A percentile compares a stretch with the other conserved stretches of the same genome.
Conservation (phyloP, 2,329 filamentous ascomycete species). For the Curvularia lunata region DNA sequence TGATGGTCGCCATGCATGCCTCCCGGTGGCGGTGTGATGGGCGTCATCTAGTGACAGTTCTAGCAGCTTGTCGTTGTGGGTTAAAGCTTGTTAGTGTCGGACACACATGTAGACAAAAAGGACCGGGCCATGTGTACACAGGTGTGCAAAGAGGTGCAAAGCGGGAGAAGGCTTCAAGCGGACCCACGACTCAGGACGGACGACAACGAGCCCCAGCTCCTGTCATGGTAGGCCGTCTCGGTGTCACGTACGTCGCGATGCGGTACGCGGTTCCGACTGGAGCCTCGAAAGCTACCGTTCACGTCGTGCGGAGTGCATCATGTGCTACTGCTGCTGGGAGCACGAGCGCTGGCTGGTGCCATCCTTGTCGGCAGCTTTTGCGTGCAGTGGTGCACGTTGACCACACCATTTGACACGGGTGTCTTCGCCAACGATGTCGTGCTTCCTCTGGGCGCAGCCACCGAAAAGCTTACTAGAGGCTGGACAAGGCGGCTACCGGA, state of each 20-base stretch:
- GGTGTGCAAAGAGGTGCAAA: conserved; percentile 14
- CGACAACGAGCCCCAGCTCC: conserved; percentile 12
- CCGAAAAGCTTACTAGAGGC: conserved; percentile 27
- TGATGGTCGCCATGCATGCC: conserved; percentile 23
- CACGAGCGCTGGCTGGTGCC: conserved; percentile 24
- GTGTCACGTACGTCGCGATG: conserved; percentile 18
- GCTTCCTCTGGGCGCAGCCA: conserved; percentile 17
- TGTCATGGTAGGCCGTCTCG: conserved; percentile 18
- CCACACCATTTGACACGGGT: not conserved
- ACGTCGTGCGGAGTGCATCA: conserved; percentile 24
- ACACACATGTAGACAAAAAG: conserved; percentile 29
- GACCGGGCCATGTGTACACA: conserved; percentile 21
- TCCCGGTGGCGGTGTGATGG: conserved; percentile 31
- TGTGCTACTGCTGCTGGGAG: conserved; percentile 9
- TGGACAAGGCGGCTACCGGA: conserved; percentile 26
- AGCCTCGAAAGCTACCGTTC: conserved; percentile 20
- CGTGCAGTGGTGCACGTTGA: conserved; percentile 1
- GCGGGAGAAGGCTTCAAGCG: conserved; percentile 6
- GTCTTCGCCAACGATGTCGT: conserved; percentile 16
- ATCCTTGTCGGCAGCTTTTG: conserved; percentile 33
- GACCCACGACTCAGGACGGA: conserved; percentile 21
- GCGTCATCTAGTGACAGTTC: conserved; percentile 10
- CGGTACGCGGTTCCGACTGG: conserved; percentile 29
- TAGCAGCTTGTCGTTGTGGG: conserved; percentile 25
- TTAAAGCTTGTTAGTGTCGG: conserved; percentile 12